Evolutionary conservation across 441 rosid genomes (phyloP), one percentile per base, ranked within the genome.

Genomic region (Theobroma grandiflorum): DNA sequence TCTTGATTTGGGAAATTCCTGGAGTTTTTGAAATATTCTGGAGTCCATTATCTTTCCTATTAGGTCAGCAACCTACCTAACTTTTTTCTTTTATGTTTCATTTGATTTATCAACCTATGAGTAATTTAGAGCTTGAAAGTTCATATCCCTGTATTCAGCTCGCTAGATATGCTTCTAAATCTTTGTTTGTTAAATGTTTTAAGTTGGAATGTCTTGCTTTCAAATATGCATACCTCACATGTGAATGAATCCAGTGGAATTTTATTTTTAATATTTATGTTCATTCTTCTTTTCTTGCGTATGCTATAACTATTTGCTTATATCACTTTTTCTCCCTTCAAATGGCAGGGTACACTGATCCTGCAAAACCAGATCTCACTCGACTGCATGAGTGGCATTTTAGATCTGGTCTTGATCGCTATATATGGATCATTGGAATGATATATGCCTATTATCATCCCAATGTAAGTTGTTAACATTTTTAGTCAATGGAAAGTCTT

Each of bases 381-480:
- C 88, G 88, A 64, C 67, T 97, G 84, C 96, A 97, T 67, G 99
- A 95, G 82, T 97, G 99, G 98, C 96, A 95, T 81, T 97, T 97
- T 87, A 93, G 99, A 93, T 95, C 99, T 14, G 99, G 99, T 83
- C 98, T 97, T 75, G 99, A 97, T 85, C 99, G 99, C 82, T 95
- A 95, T 80, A 92, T 97, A 85, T 97, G 99, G 99, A 95, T 97
- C 78, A 61, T 95, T 22, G 99, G 99, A 82, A 95, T 97, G 99
- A 91, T 95, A 75, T 94, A 94, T 89, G 99, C 99, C 40, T 95
- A 97, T 85, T 95, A 82, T 85, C 99, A 97, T 81, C 99, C 99
- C 66, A 95, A 87, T 66, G 99, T 95, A 91, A 87, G 79, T 73
- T 80, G 53, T 75, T 57, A 37, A 82, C 78, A 53, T 42, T 64